Percentiles rank a stretch among this genome's conserved stretches.
Conservation (phyloP, 2,329 filamentous ascomycete species). For the Laburnicola sp. region DNA sequence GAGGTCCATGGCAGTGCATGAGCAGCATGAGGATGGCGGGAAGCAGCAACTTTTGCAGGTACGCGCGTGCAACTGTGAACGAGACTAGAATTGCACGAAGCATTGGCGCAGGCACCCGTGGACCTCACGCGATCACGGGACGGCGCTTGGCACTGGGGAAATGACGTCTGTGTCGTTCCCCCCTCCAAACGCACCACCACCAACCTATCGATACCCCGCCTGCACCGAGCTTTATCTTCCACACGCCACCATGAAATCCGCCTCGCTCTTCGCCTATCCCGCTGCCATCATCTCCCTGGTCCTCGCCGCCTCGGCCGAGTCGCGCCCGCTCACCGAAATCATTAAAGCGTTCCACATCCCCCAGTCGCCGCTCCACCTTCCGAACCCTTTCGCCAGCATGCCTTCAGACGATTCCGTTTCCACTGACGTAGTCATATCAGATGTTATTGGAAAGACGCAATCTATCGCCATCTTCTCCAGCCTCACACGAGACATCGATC, state of each 20-base stretch:
- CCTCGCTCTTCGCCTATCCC: slow-evolving; percentile 28
- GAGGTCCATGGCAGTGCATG: slow-evolving; percentile 21
- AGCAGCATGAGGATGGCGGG: slow-evolving; percentile 20
- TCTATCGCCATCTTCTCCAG: slow-evolving; percentile 81
- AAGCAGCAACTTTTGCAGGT: slow-evolving; percentile 15
- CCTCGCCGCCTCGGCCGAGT: slow-evolving; percentile 37
- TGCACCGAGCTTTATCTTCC: slow-evolving; percentile 11
- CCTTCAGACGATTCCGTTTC: slow-evolving; percentile 32
- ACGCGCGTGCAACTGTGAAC: slow-evolving; percentile 18
- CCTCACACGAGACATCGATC: slow-evolving; percentile 73
- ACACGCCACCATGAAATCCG: slow-evolving; percentile 34
- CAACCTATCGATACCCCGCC: slow-evolving; percentile 4
- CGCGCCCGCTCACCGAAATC: slow-evolving; percentile 36
- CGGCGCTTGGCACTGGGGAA: slow-evolving; percentile 33
- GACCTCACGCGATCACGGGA: slow-evolving; percentile 35
- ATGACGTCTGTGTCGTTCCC: slow-evolving; percentile 39
- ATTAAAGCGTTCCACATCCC: slow-evolving; percentile 33
- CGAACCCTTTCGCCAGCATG: slow-evolving; percentile 28
- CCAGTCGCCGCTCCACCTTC: slow-evolving; percentile 35
- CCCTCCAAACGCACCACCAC: slow-evolving; percentile 19
- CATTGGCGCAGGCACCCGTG: slow-evolving; percentile 11
- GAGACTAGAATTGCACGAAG: slow-evolving; percentile 11
- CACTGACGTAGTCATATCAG: slow-evolving; percentile 69
- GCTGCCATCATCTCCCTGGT: slow-evolving; percentile 34
- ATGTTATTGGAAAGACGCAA: slow-evolving; percentile 79